Base-by-base conservation (phyloP, 345 rosid species). In the Melastoma malabathricum region DNA sequence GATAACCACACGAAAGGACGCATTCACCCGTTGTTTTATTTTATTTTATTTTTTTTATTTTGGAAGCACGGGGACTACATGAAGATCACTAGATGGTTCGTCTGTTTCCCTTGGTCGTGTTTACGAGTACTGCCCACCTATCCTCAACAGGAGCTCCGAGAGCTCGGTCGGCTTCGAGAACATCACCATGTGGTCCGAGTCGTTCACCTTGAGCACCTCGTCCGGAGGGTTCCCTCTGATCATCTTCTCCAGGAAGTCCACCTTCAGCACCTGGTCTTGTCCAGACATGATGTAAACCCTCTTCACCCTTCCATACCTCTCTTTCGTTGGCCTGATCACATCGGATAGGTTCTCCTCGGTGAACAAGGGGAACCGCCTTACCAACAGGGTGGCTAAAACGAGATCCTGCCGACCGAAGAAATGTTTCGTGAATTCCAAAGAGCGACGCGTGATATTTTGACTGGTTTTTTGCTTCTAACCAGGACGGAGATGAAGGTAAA, bases 171-270 rank as follows among this genome's bases (percentile, higher is more conserved):
- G 78, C 51, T 23, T 59, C 5, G 75, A 78, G 65, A 72, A 72
- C 73, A 74, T 80, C 45, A 73, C 74, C 83, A 78, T 76, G 48
- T 75, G 89, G 63, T 76, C 83, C 22, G 82, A 78, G 43, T 75
- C 72, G 14, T 50, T 18, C 16, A 78, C 59, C 61, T 50, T 60
- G 14, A 59, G 39, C 50, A 78, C 75, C 51, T 70, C 65, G 52
- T 65, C 43, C 19, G 88, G 83, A 39, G 74, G 81, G 18, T 72
- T 84, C 20, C 50, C 62, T 47, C 60, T 22, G 58, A 78, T 71
- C 73, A 80, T 63, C 75, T 68, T 71, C 14, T 16, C 48, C 44
- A 52, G 62, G 25, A 63, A 54, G 18, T 71, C 76, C 45, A 54
- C 69, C 44, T 58, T 18, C 4, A 44, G 0, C 2, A 53, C 48